Base-by-base conservation (phyloP, 2,329 filamentous ascomycete species). In the Venturiaceae sp. region DNA sequence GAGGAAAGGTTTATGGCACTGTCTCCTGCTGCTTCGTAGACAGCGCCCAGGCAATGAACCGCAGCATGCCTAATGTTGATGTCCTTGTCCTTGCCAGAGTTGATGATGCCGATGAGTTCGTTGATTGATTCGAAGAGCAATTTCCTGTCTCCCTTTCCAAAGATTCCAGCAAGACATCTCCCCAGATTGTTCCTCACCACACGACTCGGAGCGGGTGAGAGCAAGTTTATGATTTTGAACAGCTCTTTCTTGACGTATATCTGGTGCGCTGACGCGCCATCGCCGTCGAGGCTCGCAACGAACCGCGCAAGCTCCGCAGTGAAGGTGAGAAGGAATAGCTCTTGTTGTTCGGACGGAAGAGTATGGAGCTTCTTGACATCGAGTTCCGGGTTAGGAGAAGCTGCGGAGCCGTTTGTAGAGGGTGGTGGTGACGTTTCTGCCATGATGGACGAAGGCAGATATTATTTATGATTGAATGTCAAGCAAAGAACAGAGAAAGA, bases 71-170 rank as follows among this genome's bases (percentile, higher is more conserved):
- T 95, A 3, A 84, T 82, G 66, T 85, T 84, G 55, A 87, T 71
- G 66, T 96, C 91, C 64, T 84, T 84, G 60, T 96, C 92, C 71
- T 95, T 96, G 21, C 86, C 83, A 53, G 81, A 81, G 61, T 84
- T 84, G 50, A 95, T 71, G 58, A 95, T 84, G 11, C 75, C 78
- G 9, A 92, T 79, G 11, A 97, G 78, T 64, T 97, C 92, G 66
- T 94, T 95, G 68, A 97, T 88, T 0, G 90, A 95, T 72, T 99
- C 94, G 68, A 95, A 96, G 2, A 99, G 81, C 55, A 95, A 80
- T 69, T 95, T 96, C 63, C 92, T 83, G 73, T 96, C 92, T 13
- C 94, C 94, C 63, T 88, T 87, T 16, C 80, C 81, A 63, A 99
- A 88, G 60, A 97, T 85, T 66, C 87, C 85, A 44, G 86, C 86